Evolutionary conservation across 169 alveolate species (phyloP).

Genomic region (Cryptosporidium parvum): DNA sequence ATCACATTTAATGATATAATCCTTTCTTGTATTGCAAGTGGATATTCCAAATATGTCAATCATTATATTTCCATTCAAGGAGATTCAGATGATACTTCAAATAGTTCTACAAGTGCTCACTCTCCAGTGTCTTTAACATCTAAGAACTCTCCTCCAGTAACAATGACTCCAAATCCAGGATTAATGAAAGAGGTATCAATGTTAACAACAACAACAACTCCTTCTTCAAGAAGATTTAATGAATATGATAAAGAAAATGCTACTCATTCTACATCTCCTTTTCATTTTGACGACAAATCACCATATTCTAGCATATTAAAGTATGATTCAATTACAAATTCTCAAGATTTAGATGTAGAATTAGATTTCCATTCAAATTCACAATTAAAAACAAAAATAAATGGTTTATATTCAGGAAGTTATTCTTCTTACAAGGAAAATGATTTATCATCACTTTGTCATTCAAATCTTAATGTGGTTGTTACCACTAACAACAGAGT

Average conservation of each 20-base stretch:
- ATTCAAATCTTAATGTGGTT: constrained; percentile 64
- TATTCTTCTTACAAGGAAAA: neutral
- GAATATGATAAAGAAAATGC: constrained; percentile 18
- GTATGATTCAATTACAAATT: constrained; percentile 35
- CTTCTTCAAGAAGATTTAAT: constrained; percentile 2
- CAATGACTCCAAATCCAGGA: neutral
- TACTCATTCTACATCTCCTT: constrained; percentile 11
- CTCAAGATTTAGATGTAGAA: constrained; percentile 32
- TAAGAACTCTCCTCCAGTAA: neutral
- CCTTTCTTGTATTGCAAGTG: constrained; percentile 72
- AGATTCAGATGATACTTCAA: neutral
- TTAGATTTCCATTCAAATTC: neutral
- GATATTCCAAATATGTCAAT: constrained; percentile 64
- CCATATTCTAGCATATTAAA: constrained; percentile 63
- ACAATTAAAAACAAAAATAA: neutral
- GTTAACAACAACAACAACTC: neutral
- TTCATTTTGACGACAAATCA: constrained; percentile 62
- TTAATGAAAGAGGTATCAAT: neutral
- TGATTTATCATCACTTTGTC: constrained; percentile 33
- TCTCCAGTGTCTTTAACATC: neutral
- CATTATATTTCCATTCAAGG: constrained; percentile 20
- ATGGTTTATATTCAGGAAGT: neutral
- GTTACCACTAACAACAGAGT: constrained; percentile 71
- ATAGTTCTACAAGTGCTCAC: constrained; percentile 48
- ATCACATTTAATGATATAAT: constrained; percentile 72